phyloP scores from a whole-genome alignment of 768 basidiomycete genomes.

The Astraeus odoratus region DNA sequence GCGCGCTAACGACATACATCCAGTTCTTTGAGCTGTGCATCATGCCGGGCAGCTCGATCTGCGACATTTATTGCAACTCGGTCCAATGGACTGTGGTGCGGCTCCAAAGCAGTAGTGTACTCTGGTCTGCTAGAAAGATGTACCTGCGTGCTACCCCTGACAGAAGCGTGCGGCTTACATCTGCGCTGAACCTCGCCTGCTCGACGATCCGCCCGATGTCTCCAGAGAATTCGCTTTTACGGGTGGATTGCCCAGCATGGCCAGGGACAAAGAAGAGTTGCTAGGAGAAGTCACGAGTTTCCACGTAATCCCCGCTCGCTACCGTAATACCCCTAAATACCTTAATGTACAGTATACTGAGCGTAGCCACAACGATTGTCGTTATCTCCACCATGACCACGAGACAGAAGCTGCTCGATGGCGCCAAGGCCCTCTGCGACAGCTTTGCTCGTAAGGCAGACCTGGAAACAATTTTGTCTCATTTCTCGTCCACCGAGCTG shows the following conservation, averaged over 20 bases:
- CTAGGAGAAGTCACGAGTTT: constrained; percentile 39
- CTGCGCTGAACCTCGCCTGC: background rate
- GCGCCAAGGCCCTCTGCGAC: constrained; percentile 44
- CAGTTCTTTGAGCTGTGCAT: constrained; percentile 54
- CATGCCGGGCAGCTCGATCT: constrained; percentile 41
- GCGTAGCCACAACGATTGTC: too few relatives aligned
- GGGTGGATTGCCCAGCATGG: background rate
- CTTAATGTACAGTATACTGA: too few relatives aligned
- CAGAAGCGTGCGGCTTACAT: constrained; percentile 11
- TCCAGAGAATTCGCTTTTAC: constrained; percentile 2
- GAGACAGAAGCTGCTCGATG: constrained; percentile 33
- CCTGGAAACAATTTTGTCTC: constrained; percentile 36
- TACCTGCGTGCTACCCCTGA: constrained; percentile 10
- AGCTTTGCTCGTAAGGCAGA: constrained; percentile 43
- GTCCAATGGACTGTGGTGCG: constrained; percentile 36
- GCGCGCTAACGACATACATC: constrained; percentile 41
- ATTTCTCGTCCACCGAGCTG: constrained; percentile 42
- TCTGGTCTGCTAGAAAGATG: constrained; percentile 1
- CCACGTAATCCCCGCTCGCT: constrained; percentile 46
- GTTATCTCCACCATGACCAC: too few relatives aligned
- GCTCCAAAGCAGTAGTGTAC: constrained; percentile 5
- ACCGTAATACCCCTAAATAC: too few relatives aligned
- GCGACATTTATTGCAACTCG: constrained; percentile 39
- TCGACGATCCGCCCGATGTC: constrained; percentile 1
- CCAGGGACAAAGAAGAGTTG: constrained; percentile 28